Conservation (phyloP, 2,329 filamentous ascomycete genomes). For the Penicillium aurantiogriseum region DNA sequence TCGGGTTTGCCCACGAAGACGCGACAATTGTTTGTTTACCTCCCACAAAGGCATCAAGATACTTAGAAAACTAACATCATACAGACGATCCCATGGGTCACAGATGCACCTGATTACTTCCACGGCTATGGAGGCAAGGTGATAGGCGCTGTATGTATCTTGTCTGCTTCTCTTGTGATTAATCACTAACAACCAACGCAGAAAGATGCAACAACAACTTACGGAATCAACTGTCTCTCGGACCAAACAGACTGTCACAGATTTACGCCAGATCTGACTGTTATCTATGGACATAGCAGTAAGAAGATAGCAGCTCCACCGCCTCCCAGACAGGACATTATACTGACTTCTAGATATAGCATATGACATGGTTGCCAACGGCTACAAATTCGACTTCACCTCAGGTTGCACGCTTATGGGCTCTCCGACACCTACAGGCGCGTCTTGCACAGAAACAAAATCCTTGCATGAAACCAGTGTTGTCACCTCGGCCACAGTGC, state of each 20-base stretch:
- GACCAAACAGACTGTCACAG: not conserved
- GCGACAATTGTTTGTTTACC: conserved; percentile 4
- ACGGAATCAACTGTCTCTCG: conserved; percentile 8
- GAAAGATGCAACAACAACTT: conserved; percentile 1
- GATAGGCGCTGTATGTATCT: not conserved
- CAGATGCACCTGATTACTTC: conserved; percentile 7
- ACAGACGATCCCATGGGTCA: conserved; percentile 8
- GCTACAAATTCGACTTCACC: conserved; percentile 2
- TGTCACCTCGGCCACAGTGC: not conserved
- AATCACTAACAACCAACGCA: not conserved
- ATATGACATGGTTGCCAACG: conserved; percentile 2
- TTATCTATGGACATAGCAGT: conserved; percentile 3
- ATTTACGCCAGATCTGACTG: conserved; percentile 7
- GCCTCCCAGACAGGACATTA: not conserved
- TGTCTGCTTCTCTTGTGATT: not conserved
- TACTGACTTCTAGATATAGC: not conserved
- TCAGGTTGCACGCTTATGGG: conserved; percentile 3
- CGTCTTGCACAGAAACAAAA: conserved; percentile 1
- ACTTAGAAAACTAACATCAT: not conserved
- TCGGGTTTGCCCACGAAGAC: not conserved
- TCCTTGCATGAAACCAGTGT: not conserved
- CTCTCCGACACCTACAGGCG: not conserved
- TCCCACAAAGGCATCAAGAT: too few relatives aligned
- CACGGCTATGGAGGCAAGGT: conserved; percentile 6
- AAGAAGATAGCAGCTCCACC: not conserved